These are phyloP conservation scores for Panellus pusillus DNA, from an alignment of 768 basidiomycete species.

Conservation along the genomic window DNA sequence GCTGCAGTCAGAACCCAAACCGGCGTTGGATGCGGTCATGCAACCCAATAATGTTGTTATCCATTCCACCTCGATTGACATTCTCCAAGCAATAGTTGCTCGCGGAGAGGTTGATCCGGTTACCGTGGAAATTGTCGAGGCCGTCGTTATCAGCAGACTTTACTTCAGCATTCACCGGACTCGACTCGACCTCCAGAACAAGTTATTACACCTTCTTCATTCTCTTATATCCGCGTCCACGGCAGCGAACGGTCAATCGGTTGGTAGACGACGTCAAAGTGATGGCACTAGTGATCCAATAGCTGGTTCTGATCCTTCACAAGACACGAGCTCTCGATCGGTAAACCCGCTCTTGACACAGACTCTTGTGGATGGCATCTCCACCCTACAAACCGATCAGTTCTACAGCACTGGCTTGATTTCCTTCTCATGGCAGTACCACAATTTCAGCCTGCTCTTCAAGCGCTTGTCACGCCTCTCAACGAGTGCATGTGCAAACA, in stretches of 20 bases:
- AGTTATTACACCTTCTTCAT: conserved; percentile 88
- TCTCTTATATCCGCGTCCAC: conserved; percentile 73
- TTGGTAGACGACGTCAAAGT: conserved; percentile 29
- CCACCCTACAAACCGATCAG: conserved; percentile 67
- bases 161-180: conserved; percentile 68
- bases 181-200: conserved; percentile 87
- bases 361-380: conserved; percentile 79
- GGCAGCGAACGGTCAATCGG: conserved; percentile 32
- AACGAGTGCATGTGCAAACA: conserved; percentile 80
- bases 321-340: conserved; percentile 32
- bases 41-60: conserved; percentile 59
- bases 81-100: conserved; percentile 79
- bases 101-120: conserved; percentile 75
- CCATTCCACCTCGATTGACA: conserved; percentile 75
- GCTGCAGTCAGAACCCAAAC: conserved; percentile 74
- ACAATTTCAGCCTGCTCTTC: conserved; percentile 74
- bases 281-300: conserved; percentile 34
- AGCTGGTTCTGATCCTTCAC: conserved; percentile 32
- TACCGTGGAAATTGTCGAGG: conserved; percentile 65
- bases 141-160: conserved; percentile 71
- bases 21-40: conserved; percentile 49
- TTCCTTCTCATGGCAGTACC: conserved; percentile 91
- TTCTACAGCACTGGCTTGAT: conserved; percentile 95
- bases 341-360: conserved; percentile 75
- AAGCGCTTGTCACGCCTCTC: conserved; percentile 67